Evolutionary conservation across 2,329 filamentous ascomycete genomes (phyloP), one percentile per base, ranked within the genome.

Genomic region (Thielaviopsis musarum): DNA sequence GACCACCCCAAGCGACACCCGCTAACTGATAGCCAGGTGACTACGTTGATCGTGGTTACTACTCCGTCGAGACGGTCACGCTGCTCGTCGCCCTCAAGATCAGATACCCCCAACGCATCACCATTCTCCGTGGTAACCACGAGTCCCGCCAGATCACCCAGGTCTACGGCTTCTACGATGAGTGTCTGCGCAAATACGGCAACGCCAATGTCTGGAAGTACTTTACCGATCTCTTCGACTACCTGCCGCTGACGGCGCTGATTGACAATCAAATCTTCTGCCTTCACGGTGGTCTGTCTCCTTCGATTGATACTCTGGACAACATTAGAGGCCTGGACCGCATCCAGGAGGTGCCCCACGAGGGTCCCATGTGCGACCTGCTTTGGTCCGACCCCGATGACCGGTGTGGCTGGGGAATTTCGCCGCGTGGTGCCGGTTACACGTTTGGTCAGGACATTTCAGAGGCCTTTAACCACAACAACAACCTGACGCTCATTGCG

Each of bases 221-320:
- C 71, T 98, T 95, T 72, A 96, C 91, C 69, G 91, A 98, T 72
- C 85, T 98, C 59, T 98, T 98, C 75, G 93, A 98, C 75, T 98
- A 93, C 76, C 87, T 98, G 48, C 91, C 93, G 65, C 82, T 98
- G 66, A 96, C 91, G 64, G 93, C 93, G 66, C 83, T 98, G 67
- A 95, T 98, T 72, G 91, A 98, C 75, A 95, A 95, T 76, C 91
- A 97, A 77, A 96, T 98, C 70, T 95, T 98, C 75, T 98, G 93
- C 74, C 85, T 98, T 62, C 93, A 98, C 77, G 93, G 93, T 66
- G 93, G 93, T 65, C 79, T 98, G 64, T 95, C 88, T 63, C 93
- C 93, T n/a, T 94, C 87, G 70, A 95, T 95, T 69, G 89, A 95
- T 71, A 95, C 90, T 24, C 81, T 95, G 59, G 90, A 95, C 72